These are phyloP conservation scores for Blastocladiella britannica DNA, from an alignment of 192 early-diverging fungal genomes.

Conservation along the genomic window DNA sequence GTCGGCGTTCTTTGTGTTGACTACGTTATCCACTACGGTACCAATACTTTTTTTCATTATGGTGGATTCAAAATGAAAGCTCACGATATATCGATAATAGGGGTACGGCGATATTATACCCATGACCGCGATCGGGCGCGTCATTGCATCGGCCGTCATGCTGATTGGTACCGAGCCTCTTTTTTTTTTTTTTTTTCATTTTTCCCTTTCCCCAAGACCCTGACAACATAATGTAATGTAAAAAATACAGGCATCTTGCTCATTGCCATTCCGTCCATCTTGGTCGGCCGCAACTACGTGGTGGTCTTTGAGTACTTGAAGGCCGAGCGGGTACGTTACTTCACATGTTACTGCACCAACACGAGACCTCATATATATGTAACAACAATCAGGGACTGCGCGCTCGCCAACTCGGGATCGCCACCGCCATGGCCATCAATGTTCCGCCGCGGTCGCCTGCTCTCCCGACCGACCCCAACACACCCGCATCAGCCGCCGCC, in stretches of 20 bases:
- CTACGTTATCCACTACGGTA: conserved; percentile 64
- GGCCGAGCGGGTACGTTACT: not conserved
- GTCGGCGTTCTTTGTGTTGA: conserved; percentile 53
- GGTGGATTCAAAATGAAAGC: no score
- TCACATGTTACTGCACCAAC: no score
- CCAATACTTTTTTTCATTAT: no score
- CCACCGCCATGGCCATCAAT: no score
- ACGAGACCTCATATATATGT: no score
- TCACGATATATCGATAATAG: not conserved
- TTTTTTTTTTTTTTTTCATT: not conserved
- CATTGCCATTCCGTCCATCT: conserved; percentile 64
- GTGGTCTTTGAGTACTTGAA: conserved; percentile 58
- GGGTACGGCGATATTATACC: conserved; percentile 54
- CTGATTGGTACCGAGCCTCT: conserved; percentile 45
- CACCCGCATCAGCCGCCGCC: no score
- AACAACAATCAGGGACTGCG: no score
- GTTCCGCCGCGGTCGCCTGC: no score
- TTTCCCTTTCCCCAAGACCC: not conserved
- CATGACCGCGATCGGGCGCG: conserved; percentile 53
- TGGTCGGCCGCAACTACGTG: conserved; percentile 63
- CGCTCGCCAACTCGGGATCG: no score
- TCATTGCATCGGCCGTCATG: conserved; percentile 62
- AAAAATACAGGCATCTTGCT: no score
- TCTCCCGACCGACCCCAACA: no score
- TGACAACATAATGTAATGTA: not conserved